Conservation (phyloP, 106 monocot species). For the Alisma plantagoaquatica region DNA sequence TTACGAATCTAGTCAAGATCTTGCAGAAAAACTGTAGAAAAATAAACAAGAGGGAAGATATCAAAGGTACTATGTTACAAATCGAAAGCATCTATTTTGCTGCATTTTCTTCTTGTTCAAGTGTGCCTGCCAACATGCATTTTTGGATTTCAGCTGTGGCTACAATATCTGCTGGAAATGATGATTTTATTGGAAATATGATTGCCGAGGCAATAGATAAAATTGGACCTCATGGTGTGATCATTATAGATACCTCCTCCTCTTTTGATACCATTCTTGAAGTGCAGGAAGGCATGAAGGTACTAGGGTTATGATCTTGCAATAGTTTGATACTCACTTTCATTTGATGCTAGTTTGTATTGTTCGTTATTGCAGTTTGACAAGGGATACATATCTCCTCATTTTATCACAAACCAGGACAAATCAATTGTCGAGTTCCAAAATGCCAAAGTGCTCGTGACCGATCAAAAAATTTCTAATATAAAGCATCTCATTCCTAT, state of each 20-base stretch:
- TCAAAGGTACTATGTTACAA: conserved; percentile 50
- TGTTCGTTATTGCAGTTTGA: conserved; percentile 49
- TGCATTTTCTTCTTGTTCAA: background rate
- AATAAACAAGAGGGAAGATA: conserved; percentile 47
- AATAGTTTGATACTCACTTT: background rate
- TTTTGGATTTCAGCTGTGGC: conserved; percentile 46
- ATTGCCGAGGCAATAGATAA: conserved; percentile 66
- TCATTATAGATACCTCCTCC: conserved; percentile 76
- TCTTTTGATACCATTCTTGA: conserved; percentile 65
- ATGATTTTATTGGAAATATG: conserved; percentile 70
- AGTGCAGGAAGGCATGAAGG: conserved; percentile 99
- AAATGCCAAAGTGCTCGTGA: conserved; percentile 86
- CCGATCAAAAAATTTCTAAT: conserved; percentile 72
- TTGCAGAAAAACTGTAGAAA: conserved; percentile 42
- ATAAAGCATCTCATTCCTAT: conserved; percentile 69
- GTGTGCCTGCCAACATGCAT: background rate
- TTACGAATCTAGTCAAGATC: conserved; percentile 46
- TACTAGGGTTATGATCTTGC: too few species aligned
- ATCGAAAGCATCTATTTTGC: background rate
- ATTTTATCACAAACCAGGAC: conserved; percentile 88
- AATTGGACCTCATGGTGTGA: conserved; percentile 86
- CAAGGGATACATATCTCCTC: conserved; percentile 85
- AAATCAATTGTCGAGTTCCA: conserved; percentile 84
- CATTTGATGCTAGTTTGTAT: background rate
- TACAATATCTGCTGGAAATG: conserved; percentile 74